These are phyloP conservation scores for Termitomyces sp. DNA, from an alignment of 768 basidiomycete species.

Conservation along the genomic window DNA sequence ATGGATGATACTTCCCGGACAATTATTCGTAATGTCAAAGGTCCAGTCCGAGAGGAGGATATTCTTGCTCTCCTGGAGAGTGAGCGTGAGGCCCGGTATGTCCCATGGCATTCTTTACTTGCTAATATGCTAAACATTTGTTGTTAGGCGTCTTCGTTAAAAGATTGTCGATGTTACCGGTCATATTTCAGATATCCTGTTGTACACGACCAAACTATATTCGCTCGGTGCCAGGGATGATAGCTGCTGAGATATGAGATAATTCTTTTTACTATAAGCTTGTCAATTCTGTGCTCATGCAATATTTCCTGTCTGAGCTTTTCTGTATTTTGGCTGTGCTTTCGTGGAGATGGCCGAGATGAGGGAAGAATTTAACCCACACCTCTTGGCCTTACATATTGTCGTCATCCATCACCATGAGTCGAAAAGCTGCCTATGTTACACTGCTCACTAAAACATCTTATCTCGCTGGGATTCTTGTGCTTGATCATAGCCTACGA, in stretches of 20 bases:
- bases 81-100: constrained; percentile 98
- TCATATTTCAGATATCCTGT: constrained; percentile 6
- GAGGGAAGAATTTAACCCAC: background rate
- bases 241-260: constrained; percentile 1
- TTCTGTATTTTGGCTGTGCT: background rate
- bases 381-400: background rate
- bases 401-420: constrained; percentile 19
- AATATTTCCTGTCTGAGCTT: background rate
- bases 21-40: constrained; percentile 99
- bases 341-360: constrained; percentile 14
- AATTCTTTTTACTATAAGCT: background rate
- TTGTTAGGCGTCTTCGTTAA: constrained; percentile 33
- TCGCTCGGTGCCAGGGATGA: constrained; percentile 1
- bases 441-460: constrained; percentile 73
- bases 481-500: constrained; percentile 50
- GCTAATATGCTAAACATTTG: background rate
- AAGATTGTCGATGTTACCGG: constrained; percentile 6
- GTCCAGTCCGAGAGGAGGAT: constrained; percentile 93
- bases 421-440: constrained; percentile 52
- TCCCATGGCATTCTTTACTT: constrained; percentile 12
- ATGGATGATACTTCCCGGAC: constrained; percentile 95
- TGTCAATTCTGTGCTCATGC: background rate
- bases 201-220: constrained; percentile 9
- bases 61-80: constrained; percentile 95
- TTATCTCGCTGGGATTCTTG: constrained; percentile 60